Base-by-base conservation (phyloP, 176 grass and related monocot species). In the Lolium perenne region DNA sequence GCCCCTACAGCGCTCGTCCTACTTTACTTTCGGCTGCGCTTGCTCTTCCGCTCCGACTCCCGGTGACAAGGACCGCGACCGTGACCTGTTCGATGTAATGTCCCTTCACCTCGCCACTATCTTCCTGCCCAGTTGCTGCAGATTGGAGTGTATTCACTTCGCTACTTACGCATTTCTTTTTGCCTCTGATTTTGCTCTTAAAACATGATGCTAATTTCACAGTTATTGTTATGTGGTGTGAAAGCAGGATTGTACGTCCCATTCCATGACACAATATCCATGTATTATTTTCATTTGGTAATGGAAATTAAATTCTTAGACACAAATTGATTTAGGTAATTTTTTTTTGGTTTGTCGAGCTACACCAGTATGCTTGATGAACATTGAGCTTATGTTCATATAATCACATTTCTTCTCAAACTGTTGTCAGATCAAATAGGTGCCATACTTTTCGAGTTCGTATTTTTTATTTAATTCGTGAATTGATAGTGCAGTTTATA, bases 21-120 rank as follows among this genome's bases (percentile, higher is more conserved):
- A 25, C 8, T 76, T 41, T 15, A 53, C 22, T 40, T 64, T 87
- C 77, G 54, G 8, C 72, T 69, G 85, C 78, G 18, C 55, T 8
- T 82, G 85, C 77, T 87, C 85, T 32, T 86, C 87, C 12, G 45
- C 81, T 22, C 80, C 81, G 5, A 38, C 81, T 41, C 83, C 81
- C 5, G 38, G 47, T 46, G 56, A 79, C 38, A 48, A 83, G 54
- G 71, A 54, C 53, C 13, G 29, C 62, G 68, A 40, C 46, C 53
- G 23, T 49, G 53, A 77, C 9, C 55, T 65, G 82, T 81, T 88
- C 74, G 85, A 94, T 64, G 93, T 92, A 94, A 92, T 41, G 79
- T 15, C 61, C 6, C 13, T 40, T 5, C 26, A 26, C 50, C 7
- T 71, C 58, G 29, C 60, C 16, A 5, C 71, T 71, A 9, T 62